These are phyloP conservation scores for Incumbomyces delicatus DNA, from an alignment of 2,329 filamentous ascomycete species.

Conservation along the genomic window DNA sequence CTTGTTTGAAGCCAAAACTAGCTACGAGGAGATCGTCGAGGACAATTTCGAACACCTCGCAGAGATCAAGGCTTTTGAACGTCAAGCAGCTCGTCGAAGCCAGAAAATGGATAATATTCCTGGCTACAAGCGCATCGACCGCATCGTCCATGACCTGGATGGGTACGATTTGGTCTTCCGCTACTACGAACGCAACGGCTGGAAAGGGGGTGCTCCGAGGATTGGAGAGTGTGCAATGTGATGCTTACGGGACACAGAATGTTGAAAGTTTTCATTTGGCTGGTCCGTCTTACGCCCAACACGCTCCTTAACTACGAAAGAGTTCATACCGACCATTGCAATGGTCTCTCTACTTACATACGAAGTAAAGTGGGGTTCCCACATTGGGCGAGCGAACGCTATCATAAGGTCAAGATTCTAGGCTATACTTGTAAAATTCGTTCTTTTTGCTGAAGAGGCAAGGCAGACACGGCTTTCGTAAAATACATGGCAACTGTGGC, in stretches of 20 bases:
- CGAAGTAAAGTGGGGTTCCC: no score
- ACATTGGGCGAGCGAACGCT: no score
- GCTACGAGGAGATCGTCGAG: conserved; percentile 29
- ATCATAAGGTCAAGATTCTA: no score
- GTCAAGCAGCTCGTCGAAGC: conserved; percentile 34
- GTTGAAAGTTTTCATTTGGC: no score
- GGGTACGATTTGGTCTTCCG: conserved; percentile 95
- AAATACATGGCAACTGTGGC: no score
- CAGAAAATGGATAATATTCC: conserved; percentile 64
- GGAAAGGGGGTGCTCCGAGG: conserved; percentile 54
- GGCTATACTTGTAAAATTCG: no score
- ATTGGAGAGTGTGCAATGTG: conserved; percentile 40
- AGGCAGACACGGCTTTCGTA: no score
- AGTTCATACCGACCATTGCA: no score
- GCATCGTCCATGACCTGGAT: conserved; percentile 94
- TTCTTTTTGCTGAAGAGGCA: no score
- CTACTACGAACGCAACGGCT: conserved; percentile 88
- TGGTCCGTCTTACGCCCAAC: no score
- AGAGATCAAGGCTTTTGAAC: conserved; percentile 33
- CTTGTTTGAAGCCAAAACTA: conserved; percentile 78
- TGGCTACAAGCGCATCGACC: conserved; percentile 82
- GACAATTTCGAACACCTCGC: conserved; percentile 27
- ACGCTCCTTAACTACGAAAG: no score
- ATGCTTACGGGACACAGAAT: not conserved
- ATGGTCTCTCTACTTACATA: no score